Percentiles rank a stretch among this genome's conserved stretches.
Evolutionary conservation across 148 eudicot genomes (phyloP).

Genomic region (Agrostemma githago): DNA sequence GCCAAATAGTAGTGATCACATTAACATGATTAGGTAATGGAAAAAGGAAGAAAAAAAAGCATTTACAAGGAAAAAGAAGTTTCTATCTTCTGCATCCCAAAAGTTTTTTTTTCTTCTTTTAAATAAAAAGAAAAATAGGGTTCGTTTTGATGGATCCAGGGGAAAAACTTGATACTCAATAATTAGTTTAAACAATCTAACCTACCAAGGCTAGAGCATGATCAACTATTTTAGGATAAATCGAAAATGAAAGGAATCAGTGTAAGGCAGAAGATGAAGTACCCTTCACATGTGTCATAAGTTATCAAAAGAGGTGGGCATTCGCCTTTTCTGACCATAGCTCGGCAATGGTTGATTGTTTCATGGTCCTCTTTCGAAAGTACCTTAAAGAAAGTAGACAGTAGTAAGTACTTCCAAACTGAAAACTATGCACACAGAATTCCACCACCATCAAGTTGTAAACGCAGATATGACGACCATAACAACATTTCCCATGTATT

Average conservation of each 20-base stretch:
- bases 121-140: background rate
- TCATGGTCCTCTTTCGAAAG: conserved; percentile 70
- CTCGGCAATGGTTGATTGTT: conserved; percentile 62
- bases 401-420: background rate
- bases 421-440: background rate
- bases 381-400: conserved; percentile 42
- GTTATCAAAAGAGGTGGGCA: conserved; percentile 76
- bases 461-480: background rate
- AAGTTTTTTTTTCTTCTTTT: too few species aligned
- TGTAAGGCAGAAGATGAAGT: conserved; percentile 19
- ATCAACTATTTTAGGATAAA: background rate
- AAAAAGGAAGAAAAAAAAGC: background rate
- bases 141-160: background rate
- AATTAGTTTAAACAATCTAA: background rate
- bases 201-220: background rate
- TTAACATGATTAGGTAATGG: too few species aligned
- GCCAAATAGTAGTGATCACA: background rate
- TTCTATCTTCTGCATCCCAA: too few species aligned
- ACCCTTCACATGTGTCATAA: conserved; percentile 80
- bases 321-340: conserved; percentile 67
- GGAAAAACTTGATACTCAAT: background rate
- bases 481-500: background rate
- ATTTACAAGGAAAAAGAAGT: background rate
- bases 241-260: background rate
- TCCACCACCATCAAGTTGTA: background rate